Evolutionary conservation across 148 eudicot genomes (phyloP).

Genomic region (Oxyria digyna): DNA sequence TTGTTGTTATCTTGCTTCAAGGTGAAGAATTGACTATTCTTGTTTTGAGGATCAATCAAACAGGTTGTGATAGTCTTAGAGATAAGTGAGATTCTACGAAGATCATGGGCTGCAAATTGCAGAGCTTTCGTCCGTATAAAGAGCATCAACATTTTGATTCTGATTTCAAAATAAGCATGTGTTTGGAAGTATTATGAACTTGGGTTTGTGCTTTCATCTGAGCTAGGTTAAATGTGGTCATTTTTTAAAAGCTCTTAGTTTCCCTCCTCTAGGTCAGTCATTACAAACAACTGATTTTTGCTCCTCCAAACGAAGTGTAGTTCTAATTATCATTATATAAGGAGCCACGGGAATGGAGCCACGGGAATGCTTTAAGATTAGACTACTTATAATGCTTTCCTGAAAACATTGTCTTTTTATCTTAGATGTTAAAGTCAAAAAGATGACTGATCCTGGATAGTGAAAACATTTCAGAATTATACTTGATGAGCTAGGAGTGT

Average conservation of each 20-base stretch:
- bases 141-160: neutral
- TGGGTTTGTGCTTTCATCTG: neutral
- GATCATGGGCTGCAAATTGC: neutral
- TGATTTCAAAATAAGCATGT: neutral
- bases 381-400: neutral
- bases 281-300: neutral
- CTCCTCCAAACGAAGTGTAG: constrained; percentile 3
- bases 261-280: neutral
- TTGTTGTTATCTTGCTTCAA: neutral
- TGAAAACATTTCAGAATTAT: neutral
- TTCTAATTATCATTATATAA: neutral
- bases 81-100: neutral
- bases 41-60: neutral
- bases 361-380: neutral
- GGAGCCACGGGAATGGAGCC: neutral
- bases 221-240: neutral
- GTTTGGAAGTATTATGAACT: neutral
- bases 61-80: neutral
- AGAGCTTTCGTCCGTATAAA: neutral
- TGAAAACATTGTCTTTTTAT: neutral
- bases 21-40: neutral
- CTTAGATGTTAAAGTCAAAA: neutral
- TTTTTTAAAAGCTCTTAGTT: no score
- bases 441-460: neutral
- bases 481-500: neutral